Conservation (phyloP, 2,329 filamentous ascomycete genomes). For the Colletotrichum sp. region DNA sequence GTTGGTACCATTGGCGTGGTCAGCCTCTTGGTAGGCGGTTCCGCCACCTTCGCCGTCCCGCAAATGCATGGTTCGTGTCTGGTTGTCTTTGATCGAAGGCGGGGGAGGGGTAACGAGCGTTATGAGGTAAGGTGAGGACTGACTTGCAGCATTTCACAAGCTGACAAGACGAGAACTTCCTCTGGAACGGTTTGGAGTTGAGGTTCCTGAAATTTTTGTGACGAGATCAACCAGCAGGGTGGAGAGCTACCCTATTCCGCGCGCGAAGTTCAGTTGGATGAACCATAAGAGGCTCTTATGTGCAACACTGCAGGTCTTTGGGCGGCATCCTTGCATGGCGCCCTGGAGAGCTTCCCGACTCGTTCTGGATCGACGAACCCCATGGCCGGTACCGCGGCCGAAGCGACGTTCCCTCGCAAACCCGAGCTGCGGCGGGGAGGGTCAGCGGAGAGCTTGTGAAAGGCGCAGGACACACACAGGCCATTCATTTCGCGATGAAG, state of each 20-base stretch:
- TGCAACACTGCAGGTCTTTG: constrained; percentile 7
- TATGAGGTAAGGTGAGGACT: constrained; percentile 2
- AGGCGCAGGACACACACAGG: not conserved
- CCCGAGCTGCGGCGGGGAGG: constrained; percentile 11
- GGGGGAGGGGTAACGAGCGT: constrained; percentile 28
- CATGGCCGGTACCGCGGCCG: constrained; percentile 14
- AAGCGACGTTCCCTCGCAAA: constrained; percentile 9
- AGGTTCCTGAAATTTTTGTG: not conserved
- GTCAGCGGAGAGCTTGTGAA: not conserved
- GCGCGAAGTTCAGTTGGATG: not conserved
- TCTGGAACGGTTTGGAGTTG: not conserved
- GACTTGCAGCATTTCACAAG: constrained; percentile 9
- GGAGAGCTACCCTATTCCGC: constrained; percentile 8
- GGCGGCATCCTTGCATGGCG: constrained; percentile 16
- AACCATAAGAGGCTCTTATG: constrained; percentile 18
- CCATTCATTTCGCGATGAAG: not conserved
- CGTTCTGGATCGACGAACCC: constrained; percentile 18
- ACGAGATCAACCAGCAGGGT: constrained; percentile 10
- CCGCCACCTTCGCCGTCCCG: constrained; percentile 22
- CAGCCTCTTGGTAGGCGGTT: constrained; percentile 11
- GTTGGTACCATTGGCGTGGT: not conserved
- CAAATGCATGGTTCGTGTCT: constrained; percentile 21
- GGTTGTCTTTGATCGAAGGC: not conserved
- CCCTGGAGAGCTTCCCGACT: constrained; percentile 10
- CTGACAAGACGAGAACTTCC: not conserved